These are phyloP conservation scores for Lumnitzera littorea DNA, from an alignment of 345 rosid genomes.

Conservation along the genomic window DNA sequence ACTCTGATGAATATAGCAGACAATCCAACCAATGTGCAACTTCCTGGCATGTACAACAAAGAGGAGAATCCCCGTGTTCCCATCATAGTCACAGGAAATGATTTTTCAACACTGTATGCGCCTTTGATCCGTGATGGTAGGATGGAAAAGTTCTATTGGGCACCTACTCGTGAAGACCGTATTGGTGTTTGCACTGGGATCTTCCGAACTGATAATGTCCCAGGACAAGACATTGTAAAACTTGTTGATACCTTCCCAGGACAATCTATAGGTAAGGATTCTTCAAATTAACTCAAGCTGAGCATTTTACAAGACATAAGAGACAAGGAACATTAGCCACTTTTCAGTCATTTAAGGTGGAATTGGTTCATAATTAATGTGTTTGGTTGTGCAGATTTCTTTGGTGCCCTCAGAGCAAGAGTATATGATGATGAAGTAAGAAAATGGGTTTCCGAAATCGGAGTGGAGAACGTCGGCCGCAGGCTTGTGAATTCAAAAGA, in stretches of 20 bases:
- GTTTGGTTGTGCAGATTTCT: constrained; percentile 29
- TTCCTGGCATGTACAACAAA: constrained; percentile 49
- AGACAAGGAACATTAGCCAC: too few relatives aligned
- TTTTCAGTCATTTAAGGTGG: neutral
- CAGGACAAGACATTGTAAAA: constrained; percentile 32
- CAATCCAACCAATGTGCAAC: constrained; percentile 51
- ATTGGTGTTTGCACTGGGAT: constrained; percentile 46
- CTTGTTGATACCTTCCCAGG: constrained; percentile 50
- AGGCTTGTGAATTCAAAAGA: constrained; percentile 46
- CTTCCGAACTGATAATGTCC: constrained; percentile 33
- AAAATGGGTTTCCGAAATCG: constrained; percentile 31
- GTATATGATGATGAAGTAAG: constrained; percentile 56
- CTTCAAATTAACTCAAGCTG: neutral
- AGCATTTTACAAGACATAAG: neutral
- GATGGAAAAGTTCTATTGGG: constrained; percentile 61
- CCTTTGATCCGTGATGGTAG: constrained; percentile 58
- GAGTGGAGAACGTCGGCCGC: constrained; percentile 35
- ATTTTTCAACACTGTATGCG: constrained; percentile 51
- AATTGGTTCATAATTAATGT: neutral
- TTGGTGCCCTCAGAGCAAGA: constrained; percentile 50
- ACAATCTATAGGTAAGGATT: constrained; percentile 43
- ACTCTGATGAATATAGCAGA: constrained; percentile 63
- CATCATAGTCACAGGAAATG: constrained; percentile 47
- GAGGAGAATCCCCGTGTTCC: constrained; percentile 53
- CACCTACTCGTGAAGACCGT: constrained; percentile 48